A percentile compares a stretch with the other conserved stretches of the same genome.
phyloP scores from a whole-genome alignment of 768 basidiomycete species.

The Amanita jacksonii region DNA sequence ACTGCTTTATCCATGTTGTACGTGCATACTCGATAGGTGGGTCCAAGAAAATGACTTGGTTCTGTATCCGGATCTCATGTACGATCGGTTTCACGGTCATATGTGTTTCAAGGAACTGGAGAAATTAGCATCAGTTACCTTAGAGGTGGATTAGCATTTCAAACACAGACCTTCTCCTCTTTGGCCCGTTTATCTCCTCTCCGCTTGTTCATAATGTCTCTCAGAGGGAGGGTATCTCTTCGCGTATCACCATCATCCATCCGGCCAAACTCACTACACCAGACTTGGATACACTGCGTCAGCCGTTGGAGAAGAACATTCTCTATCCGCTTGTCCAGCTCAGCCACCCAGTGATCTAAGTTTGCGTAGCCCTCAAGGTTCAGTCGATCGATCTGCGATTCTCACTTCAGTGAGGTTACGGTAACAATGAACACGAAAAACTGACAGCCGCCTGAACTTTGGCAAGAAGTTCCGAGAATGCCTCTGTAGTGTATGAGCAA shows the following conservation, averaged over 20 bases:
- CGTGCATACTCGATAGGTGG: constrained; percentile 95
- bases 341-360: constrained; percentile 85
- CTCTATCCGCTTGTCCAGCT: constrained; percentile 79
- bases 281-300: constrained; percentile 68
- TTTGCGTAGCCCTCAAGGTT: constrained; percentile 96
- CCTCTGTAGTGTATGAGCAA: constrained; percentile 77
- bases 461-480: constrained; percentile 68
- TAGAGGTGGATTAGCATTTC: background rate
- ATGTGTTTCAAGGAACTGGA: constrained; percentile 59
- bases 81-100: constrained; percentile 80
- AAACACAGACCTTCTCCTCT: constrained; percentile 61
- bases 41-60: constrained; percentile 97
- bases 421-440: constrained; percentile 3
- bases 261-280: constrained; percentile 83
- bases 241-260: constrained; percentile 58
- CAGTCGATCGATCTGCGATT: constrained; percentile 72
- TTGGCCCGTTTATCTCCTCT: constrained; percentile 57
- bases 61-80: constrained; percentile 96
- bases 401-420: background rate
- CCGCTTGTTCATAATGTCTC: constrained; percentile 56
- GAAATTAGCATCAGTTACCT: constrained; percentile 4
- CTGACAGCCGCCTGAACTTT: constrained; percentile 80
- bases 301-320: constrained; percentile 68
- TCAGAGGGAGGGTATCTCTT: constrained; percentile 37
- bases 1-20: constrained; percentile 77